Evolutionary conservation across 805 yeast genomes (phyloP).

Genomic region (Barnettozyma salicaria): DNA sequence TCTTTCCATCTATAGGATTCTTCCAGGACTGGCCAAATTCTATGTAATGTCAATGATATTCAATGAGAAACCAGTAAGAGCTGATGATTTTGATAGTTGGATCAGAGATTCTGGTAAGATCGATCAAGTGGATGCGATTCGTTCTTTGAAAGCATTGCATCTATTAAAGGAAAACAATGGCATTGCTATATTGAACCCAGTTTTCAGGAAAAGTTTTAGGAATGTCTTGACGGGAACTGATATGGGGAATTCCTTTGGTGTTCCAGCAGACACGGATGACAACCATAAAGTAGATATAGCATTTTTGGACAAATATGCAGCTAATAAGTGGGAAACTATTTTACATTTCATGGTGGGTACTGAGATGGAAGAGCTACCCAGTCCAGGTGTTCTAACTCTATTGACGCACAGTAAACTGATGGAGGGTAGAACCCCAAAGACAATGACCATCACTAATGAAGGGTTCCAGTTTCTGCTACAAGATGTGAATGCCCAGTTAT

Average conservation of each 20-base stretch:
- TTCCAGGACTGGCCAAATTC: slow-evolving; percentile 86
- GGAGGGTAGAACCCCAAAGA: slow-evolving; percentile 49
- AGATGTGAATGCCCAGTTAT: slow-evolving; percentile 88
- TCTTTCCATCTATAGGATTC: slow-evolving; percentile 80
- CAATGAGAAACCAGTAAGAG: slow-evolving; percentile 64
- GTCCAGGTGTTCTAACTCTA: slow-evolving; percentile 73
- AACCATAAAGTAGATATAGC: slow-evolving; percentile 53
- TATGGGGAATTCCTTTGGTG: slow-evolving; percentile 69
- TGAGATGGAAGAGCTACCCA: slow-evolving; percentile 60
- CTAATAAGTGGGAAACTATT: slow-evolving; percentile 89
- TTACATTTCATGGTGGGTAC: slow-evolving; percentile 98
- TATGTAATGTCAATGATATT: slow-evolving; percentile 83
- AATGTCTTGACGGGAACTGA: slow-evolving; percentile 81
- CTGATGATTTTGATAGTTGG: slow-evolving; percentile 69
- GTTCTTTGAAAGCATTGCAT: slow-evolving; percentile 70
- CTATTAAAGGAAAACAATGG: slow-evolving; percentile 54
- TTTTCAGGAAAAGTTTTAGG: slow-evolving; percentile 68
- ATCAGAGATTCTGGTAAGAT: slow-evolving; percentile 52
- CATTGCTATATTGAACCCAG: slow-evolving; percentile 54
- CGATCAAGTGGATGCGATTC: slow-evolving; percentile 66
- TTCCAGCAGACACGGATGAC: slow-evolving; percentile 50
- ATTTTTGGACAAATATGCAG: slow-evolving; percentile 73
- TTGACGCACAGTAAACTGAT: slow-evolving; percentile 78
- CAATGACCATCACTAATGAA: slow-evolving; percentile 71
- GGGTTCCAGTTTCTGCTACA: slow-evolving; percentile 94